Evolutionary conservation across 2,329 filamentous ascomycete species (phyloP).

Genomic region (Penicillium expansum): DNA sequence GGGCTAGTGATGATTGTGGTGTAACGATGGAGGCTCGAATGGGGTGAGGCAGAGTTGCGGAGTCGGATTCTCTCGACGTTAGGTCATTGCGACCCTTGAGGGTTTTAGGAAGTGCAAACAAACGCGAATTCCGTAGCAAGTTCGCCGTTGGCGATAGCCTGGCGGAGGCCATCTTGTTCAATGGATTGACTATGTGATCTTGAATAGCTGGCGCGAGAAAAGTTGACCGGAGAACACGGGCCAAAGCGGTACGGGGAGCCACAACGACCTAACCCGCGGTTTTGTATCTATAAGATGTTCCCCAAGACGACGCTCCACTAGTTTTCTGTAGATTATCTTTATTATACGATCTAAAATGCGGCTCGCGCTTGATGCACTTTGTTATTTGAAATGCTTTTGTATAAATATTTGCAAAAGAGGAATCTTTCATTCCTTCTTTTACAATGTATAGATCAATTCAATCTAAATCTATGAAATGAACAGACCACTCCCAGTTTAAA

Average conservation of each 20-base stretch:
- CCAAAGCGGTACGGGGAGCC: constrained; percentile 28
- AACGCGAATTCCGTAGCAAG: constrained; percentile 79
- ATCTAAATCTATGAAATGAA: background rate
- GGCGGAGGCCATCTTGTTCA: constrained; percentile 43
- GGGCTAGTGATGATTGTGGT: constrained; percentile 65
- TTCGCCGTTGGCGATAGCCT: constrained; percentile 59
- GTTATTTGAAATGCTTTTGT: background rate
- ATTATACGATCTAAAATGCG: background rate
- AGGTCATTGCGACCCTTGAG: constrained; percentile 61
- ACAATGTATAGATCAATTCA: background rate
- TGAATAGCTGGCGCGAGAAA: constrained; percentile 29
- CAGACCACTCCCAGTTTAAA: constrained; percentile 13
- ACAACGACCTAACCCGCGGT: constrained; percentile 21
- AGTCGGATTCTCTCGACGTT: constrained; percentile 57
- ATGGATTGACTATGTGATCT: constrained; percentile 20
- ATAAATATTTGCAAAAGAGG: background rate
- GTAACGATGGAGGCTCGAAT: constrained; percentile 80
- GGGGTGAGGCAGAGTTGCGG: constrained; percentile 74
- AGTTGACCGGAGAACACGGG: constrained; percentile 30
- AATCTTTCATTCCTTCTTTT: background rate
- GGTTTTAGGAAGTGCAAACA: constrained; percentile 81
- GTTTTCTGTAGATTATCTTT: background rate
- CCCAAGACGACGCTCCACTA: background rate
- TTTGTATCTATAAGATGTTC: background rate
- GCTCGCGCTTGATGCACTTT: background rate